Conservation (phyloP, 768 basidiomycete species). For the Tylopilus vinaceipallidus region DNA sequence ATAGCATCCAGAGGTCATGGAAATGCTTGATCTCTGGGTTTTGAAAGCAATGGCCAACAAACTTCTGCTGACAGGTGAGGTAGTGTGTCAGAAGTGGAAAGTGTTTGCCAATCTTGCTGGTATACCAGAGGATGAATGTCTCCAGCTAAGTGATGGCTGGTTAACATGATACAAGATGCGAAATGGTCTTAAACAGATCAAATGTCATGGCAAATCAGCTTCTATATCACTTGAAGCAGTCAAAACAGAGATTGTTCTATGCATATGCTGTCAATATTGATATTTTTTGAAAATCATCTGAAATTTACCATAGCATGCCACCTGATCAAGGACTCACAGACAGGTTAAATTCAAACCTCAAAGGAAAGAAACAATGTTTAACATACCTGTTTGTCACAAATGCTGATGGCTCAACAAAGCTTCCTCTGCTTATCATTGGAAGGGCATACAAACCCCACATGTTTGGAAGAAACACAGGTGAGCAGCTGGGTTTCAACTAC, state of each 20-base stretch:
- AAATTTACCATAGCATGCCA: constrained; percentile 1
- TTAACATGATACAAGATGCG: neutral
- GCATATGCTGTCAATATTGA: constrained; percentile 23
- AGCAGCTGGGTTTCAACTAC: constrained; percentile 3
- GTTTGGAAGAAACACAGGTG: constrained; percentile 2
- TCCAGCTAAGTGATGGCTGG: neutral
- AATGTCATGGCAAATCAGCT: constrained; percentile 34
- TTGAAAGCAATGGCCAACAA: constrained; percentile 24
- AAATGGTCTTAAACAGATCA: neutral
- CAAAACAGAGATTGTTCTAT: constrained; percentile 34
- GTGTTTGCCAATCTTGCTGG: constrained; percentile 10
- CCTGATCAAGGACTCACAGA: neutral
- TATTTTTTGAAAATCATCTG: too few relatives aligned
- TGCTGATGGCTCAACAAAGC: constrained; percentile 15
- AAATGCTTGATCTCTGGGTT: constrained; percentile 39
- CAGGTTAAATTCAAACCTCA: neutral
- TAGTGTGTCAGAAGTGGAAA: constrained; percentile 35
- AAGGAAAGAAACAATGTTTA: neutral
- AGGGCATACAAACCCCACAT: neutral
- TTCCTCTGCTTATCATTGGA: constrained; percentile 34
- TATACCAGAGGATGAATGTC: neutral
- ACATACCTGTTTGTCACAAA: neutral
- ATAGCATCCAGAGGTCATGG: constrained; percentile 32
- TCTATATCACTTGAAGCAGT: constrained; percentile 25
- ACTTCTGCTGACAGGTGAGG: constrained; percentile 6